Conservation (phyloP, 2,329 filamentous ascomycete genomes). For the Verticillium nubilum region DNA sequence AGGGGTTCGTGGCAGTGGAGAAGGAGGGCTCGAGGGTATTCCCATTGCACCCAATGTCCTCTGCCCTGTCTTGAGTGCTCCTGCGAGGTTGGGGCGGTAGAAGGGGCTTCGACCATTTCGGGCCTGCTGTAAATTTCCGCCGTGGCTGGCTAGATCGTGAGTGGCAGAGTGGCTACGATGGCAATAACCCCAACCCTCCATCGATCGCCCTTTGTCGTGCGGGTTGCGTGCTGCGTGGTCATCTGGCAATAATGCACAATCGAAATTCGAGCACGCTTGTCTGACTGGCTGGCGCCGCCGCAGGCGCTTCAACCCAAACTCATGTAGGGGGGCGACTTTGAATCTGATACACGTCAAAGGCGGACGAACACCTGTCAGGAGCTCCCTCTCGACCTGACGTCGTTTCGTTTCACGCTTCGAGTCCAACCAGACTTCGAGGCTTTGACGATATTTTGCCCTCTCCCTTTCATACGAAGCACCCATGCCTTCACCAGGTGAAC, state of each 20-base stretch:
- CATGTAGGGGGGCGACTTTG: not conserved
- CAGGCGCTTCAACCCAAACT: not conserved
- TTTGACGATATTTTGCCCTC: not conserved
- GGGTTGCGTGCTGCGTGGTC: not conserved
- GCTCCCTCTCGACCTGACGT: not conserved
- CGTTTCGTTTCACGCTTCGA: not conserved
- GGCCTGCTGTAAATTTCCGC: not conserved
- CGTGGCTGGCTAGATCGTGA: not conserved
- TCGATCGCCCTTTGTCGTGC: not conserved
- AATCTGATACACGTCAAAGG: not conserved
- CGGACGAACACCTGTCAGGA: not conserved
- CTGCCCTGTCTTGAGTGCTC: not conserved
- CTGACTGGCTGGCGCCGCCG: not conserved
- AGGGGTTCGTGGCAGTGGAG: not conserved
- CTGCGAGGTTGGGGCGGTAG: not conserved
- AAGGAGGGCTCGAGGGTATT: not conserved
- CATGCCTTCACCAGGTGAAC: not conserved
- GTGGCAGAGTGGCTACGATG: not conserved
- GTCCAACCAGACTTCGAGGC: not conserved
- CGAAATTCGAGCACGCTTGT: not conserved
- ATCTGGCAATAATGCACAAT: not conserved
- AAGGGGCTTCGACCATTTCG: not conserved
- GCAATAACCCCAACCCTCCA: not conserved
- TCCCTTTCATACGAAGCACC: not conserved
- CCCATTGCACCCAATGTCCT: not conserved